Base-by-base conservation (phyloP, 768 basidiomycete species). In the Xerocomellus amylosporus region DNA sequence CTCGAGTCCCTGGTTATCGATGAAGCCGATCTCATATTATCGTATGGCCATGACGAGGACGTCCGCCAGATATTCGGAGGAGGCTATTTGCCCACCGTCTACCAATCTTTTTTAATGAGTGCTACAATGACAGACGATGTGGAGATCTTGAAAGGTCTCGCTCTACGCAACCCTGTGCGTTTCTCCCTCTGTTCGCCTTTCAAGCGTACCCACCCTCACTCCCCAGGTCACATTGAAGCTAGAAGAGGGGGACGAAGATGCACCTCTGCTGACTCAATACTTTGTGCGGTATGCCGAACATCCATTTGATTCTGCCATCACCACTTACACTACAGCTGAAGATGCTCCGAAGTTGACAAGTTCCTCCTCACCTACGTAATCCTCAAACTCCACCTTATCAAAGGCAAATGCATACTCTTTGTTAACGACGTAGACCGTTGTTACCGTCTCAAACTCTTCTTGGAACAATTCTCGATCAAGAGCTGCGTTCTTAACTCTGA, bases 101-200 rank as follows among this genome's bases (percentile, higher is more conserved):
- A 84, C 70, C 96, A 93, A 70, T 90, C 91, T 10, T 94, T 96
- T 73, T 75, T 99, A 33, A 97, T 98, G 93, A 93, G 90, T 66
- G 96, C 97, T 5, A 99, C 96, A 0, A 87, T 98, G 86, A 93
- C 94, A 12, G 90, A 94, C 62, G 97, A 98, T 62, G 93, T 99
- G 4, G 91, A 95, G 65, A 78, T 83, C 56, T 77, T 98, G 50
- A 97, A 97, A 70, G 92, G 93, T 5, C 78, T 98, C 36, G 80
- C 88, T 6, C 75, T 99, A 17, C 80, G 93, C 24, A 91, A 86
- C 71, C 94, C 96, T 8, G 95, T 96, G 60, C 49, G 88, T 77
- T 22, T 20, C 30, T 48, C 9, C 8, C 24, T 13, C 5, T 15
- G 3, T 9, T 33, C 5, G 8, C 43, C n/a, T 39, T 22, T 28